phyloP scores from a whole-genome alignment of 202 grass and related monocot genomes.

The Eragrostis tef region DNA sequence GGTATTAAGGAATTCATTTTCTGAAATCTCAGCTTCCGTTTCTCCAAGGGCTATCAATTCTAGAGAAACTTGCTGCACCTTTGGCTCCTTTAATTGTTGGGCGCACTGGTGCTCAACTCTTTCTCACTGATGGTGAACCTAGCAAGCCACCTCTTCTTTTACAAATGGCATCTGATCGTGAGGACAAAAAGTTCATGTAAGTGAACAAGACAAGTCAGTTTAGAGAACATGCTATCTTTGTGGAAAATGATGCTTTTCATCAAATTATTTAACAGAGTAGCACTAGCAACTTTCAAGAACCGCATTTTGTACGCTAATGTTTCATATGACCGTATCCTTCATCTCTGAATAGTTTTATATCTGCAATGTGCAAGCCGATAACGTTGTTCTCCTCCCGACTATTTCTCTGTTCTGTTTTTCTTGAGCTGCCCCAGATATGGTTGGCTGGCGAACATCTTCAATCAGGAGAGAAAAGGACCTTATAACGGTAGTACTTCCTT shows the following conservation, averaged over 20 bases:
- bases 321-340: conserved; percentile 90
- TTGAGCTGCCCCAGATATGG: conserved; percentile 74
- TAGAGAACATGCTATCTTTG: neutral
- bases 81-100: conserved; percentile 77
- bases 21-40: conserved; percentile 77
- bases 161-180: conserved; percentile 71
- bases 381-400: neutral
- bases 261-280: conserved; percentile 56
- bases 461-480: conserved; percentile 80
- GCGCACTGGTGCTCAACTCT: conserved; percentile 74
- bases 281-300: conserved; percentile 78
- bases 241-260: conserved; percentile 30
- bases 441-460: conserved; percentile 93
- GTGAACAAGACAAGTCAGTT: conserved; percentile 27
- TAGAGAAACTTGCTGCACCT: conserved; percentile 81
- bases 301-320: conserved; percentile 80
- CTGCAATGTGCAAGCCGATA: neutral
- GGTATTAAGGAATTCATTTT: neutral
- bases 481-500: conserved; percentile 48
- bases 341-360: conserved; percentile 18
- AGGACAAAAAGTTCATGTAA: conserved; percentile 72
- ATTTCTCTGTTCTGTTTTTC: conserved; percentile 43
- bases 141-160: conserved; percentile 77
- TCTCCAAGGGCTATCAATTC: conserved; percentile 71
- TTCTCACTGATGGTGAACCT: conserved; percentile 83